Evolutionary conservation across 2,329 filamentous ascomycete species (phyloP).

Genomic region (Fusarium mundagurra): DNA sequence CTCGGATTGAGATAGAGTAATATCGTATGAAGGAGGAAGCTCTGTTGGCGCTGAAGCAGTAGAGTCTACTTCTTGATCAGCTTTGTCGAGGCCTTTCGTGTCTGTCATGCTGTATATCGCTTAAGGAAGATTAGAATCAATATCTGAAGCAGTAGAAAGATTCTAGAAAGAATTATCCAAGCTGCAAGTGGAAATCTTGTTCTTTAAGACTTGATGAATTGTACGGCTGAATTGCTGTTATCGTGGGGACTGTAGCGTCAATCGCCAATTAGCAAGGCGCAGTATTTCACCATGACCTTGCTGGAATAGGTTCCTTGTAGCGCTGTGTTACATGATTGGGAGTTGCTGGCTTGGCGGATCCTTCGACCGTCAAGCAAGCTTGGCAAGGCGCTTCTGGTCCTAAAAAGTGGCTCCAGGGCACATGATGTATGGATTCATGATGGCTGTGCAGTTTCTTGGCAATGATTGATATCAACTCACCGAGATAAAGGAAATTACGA

Average conservation of each 20-base stretch:
- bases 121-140: neutral
- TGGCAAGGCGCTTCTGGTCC: neutral
- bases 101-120: neutral
- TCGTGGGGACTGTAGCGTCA: neutral
- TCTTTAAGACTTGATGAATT: neutral
- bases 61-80: neutral
- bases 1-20: neutral
- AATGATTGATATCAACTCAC: neutral
- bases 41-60: neutral
- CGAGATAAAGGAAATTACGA: neutral
- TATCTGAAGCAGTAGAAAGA: neutral
- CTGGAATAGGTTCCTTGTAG: neutral
- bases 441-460: neutral
- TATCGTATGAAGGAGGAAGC: conserved; percentile 12
- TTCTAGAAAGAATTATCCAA: neutral
- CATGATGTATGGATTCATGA: neutral
- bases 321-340: neutral
- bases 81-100: neutral
- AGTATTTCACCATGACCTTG: conserved; percentile 3
- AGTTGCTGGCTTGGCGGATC: neutral
- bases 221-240: neutral
- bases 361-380: neutral
- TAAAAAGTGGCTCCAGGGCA: neutral
- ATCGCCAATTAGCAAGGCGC: neutral
- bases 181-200: neutral